These are phyloP conservation scores for Monilinia aucupariae DNA, from an alignment of 2,329 filamentous ascomycete species.

Conservation along the genomic window DNA sequence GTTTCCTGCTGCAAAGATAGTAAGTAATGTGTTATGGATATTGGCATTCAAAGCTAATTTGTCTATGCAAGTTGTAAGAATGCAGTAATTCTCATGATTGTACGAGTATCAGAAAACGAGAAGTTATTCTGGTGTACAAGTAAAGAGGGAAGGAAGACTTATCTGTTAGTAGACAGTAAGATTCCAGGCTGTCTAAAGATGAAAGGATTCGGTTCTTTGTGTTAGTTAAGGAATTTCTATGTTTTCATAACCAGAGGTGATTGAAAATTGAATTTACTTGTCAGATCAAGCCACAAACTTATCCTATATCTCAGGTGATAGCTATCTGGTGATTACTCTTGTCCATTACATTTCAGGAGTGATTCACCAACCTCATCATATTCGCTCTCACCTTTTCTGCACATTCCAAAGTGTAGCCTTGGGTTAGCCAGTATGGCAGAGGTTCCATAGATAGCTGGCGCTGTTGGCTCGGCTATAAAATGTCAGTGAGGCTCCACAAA, in stretches of 20 bases:
- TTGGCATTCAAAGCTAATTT: neutral
- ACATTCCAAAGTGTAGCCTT: too few relatives aligned
- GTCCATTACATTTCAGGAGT: neutral
- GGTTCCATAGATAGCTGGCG: neutral
- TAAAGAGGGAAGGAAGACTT: too few relatives aligned
- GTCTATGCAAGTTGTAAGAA: neutral
- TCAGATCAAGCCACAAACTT: neutral
- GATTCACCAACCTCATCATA: neutral
- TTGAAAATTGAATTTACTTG: neutral
- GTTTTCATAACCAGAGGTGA: neutral
- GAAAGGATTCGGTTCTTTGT: neutral
- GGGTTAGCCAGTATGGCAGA: neutral
- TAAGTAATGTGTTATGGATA: fast-evolving
- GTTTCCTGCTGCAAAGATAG: neutral
- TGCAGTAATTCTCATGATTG: neutral
- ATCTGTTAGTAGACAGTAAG: neutral
- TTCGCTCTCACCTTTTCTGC: neutral
- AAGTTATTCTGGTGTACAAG: too few relatives aligned
- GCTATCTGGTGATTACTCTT: neutral
- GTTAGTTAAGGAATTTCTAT: too few relatives aligned
- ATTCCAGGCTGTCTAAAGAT: neutral
- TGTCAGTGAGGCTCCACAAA: neutral
- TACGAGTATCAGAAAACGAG: neutral
- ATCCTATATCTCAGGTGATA: neutral
- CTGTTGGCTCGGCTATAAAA: too few relatives aligned